Evolutionary conservation across 148 eudicot species (phyloP), one percentile per base, ranked within the genome.

Genomic region (Oxyria digyna): DNA sequence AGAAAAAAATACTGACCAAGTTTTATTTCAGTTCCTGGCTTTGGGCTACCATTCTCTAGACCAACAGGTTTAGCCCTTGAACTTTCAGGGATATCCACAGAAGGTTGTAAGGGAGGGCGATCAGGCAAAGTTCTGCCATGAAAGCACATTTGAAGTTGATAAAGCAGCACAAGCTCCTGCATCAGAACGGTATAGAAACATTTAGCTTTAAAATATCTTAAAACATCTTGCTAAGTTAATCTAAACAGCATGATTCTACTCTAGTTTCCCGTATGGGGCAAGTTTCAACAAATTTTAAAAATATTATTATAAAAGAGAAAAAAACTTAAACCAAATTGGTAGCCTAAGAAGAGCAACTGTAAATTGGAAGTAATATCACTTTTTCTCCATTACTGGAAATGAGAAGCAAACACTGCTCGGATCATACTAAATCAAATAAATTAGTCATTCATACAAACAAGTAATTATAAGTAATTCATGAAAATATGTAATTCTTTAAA

Each of bases 121-220:
- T 94, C 99, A 73, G 86, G 87, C 82, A 90, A 78, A 45, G 78
- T 62, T 86, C 79, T 85, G 67, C 99, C 99, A 59, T 73, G 78
- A 31, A 87, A 88, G 81, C 91, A 90, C 42, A 80, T 71, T 67
- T 71, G 96, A 71, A 94, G 85, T 78, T 94, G 99, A 84, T 80
- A 85, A 68, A 86, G 87, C 63, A 94, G 89, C 38, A 91, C 92
- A 82, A 94, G 85, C 64, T 82, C 93, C 99, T 94, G 79, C 17
- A 26, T 59, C 37, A 59, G 38, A 31, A 59, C 20, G 65, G 6
- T 15, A 26, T 15, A 38, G 37, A 29, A 55, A 59, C 4, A 3
- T 11, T 59, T 27, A 59, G 37, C 20, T 27, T 14, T 13, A 59
- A 29, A 59, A 31, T 14, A 59, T 6, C 35, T 27, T 13, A 27